These are phyloP conservation scores for Pichia exigua DNA, from an alignment of 805 yeast genomes.

Conservation along the genomic window DNA sequence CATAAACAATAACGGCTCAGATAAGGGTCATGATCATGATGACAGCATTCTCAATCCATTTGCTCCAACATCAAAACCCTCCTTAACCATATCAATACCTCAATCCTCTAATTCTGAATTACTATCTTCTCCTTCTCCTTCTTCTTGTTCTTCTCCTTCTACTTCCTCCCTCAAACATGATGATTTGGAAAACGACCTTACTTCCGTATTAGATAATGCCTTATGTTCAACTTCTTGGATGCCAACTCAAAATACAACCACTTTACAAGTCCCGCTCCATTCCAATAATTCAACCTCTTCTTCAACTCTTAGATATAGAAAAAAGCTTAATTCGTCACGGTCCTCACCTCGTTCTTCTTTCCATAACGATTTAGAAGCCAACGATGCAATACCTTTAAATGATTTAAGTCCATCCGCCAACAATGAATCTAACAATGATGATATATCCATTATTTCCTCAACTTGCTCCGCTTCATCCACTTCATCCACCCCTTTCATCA, in stretches of 20 bases:
- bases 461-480: background rate
- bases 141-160: background rate
- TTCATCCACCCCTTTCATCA: background rate
- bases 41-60: background rate
- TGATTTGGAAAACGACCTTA: slow-evolving; percentile 6
- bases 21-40: background rate
- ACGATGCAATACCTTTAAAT: slow-evolving; percentile 7
- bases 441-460: background rate
- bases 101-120: background rate
- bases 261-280: background rate
- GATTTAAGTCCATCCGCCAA: slow-evolving; percentile 1
- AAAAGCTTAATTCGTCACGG: background rate
- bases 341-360: background rate
- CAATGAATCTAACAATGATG: background rate
- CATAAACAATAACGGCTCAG: background rate
- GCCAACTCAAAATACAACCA: slow-evolving; percentile 1
- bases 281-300: background rate
- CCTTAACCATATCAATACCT: too few relatives aligned
- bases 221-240: slow-evolving; percentile 8
- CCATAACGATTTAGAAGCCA: slow-evolving; percentile 10
- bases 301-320: slow-evolving; percentile 2
- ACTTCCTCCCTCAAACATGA: background rate
- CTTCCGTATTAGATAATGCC: slow-evolving; percentile 9
- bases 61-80: background rate
- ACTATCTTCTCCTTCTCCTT: background rate